Base-by-base conservation (phyloP, 164 flowering plant species). In the Buxus sempervirens region DNA sequence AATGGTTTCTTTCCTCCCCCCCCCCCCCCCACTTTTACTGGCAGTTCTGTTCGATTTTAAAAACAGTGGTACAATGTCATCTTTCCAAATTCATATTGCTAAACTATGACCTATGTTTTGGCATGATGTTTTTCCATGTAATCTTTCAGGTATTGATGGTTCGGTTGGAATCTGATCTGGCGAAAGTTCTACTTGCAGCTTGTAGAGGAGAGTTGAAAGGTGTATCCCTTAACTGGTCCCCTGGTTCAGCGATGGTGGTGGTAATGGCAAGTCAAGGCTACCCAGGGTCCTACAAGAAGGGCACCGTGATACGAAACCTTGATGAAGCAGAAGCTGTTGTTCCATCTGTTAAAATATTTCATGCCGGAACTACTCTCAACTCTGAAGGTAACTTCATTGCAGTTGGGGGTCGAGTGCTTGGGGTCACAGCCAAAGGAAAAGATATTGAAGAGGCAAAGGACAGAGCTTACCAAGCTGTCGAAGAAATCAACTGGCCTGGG, bases 191-290 rank as follows among this genome's bases (percentile, higher is more conserved):
- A 32, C 91, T 92, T 53, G 94, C 97, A 24, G 96, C 97, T 23
- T 86, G 96, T 76, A 85, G 72, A 74, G 97, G 98, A 66, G 79
- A 90, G 69, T 77, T 95, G 27, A 73, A 72, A 23, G 77, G 74
- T 8, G 85, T 90, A 22, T 77, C 96, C 6, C 69, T 91, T 60
- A 76, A 75, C 21, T 95, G 98, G 98, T 91, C 98, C 9, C 72
- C 84, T 13, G 98, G 90, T 6, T 85, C 96, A n/a, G 90, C 98
- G 58, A 91, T 91, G 97, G 96, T 95, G 38, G 96, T 95, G 65
- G 98, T 95, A 51, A 86, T 95, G 96, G 98, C 98, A 36, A 91
- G 96, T 67, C 77, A 79, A 5, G 98, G 98, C 48, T 95, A 95
- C 75, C 98, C 96, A 13, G 98, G 98, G 36, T 25, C 77, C 67